A percentile compares a stretch with the other conserved stretches of the same genome.
These are phyloP conservation scores for Neurospora sp. DNA, from an alignment of 495 filamentous ascomycete species.

Conservation along the genomic window DNA sequence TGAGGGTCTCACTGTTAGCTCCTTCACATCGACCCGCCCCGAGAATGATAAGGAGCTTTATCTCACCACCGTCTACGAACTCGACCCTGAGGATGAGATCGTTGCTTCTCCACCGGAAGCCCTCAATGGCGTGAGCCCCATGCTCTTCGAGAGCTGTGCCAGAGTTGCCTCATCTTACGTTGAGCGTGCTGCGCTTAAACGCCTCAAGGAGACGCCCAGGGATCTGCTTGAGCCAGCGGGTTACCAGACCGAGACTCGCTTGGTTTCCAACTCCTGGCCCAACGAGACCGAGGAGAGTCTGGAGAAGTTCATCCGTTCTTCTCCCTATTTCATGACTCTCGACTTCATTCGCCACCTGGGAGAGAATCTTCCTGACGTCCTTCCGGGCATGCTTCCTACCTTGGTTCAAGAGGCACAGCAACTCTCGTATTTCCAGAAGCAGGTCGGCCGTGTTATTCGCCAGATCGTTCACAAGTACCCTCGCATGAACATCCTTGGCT, in stretches of 20 bases:
- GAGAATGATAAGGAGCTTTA: slow-evolving; percentile 36
- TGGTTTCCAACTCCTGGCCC: slow-evolving; percentile 11
- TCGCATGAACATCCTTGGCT: slow-evolving; percentile 30
- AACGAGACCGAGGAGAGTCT: slow-evolving; percentile 23
- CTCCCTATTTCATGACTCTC: slow-evolving; percentile 22
- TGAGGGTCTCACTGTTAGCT: slow-evolving; percentile 28
- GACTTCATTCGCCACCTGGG: slow-evolving; percentile 18
- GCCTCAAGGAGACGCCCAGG: neutral
- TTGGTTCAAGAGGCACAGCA: slow-evolving; percentile 23
- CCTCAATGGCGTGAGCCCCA: neutral
- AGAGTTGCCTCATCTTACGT: slow-evolving; percentile 27
- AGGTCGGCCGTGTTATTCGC: slow-evolving; percentile 24
- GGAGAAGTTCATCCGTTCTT: slow-evolving; percentile 21
- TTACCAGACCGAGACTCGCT: neutral
- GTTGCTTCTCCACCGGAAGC: neutral
- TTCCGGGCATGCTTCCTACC: slow-evolving; percentile 13
- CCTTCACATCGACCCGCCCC: slow-evolving; percentile 25
- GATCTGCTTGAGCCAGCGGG: neutral
- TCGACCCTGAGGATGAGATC: slow-evolving; percentile 34
- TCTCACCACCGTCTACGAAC: slow-evolving; percentile 26
- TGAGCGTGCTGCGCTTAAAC: neutral
- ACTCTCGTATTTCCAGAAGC: slow-evolving; percentile 19
- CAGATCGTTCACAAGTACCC: slow-evolving; percentile 36
- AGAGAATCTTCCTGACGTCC: slow-evolving; percentile 14
- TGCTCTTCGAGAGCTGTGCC: slow-evolving; percentile 27